These are phyloP conservation scores for Leccinum pallidistipes DNA, from an alignment of 1,284 basidiomycete species.

Conservation along the genomic window DNA sequence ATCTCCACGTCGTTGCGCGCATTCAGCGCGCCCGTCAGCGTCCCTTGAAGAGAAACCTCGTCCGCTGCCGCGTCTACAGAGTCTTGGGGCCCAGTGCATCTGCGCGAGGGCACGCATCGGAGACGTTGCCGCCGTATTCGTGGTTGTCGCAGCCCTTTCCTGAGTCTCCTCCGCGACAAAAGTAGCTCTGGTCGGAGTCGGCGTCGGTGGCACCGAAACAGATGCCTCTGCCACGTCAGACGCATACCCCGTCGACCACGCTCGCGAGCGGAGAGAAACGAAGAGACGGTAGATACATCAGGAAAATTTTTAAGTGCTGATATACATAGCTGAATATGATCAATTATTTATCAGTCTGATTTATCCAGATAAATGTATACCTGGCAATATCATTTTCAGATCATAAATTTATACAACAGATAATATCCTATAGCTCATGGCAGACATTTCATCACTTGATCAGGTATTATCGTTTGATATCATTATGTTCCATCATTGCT, in stretches of 20 bases:
- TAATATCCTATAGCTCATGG: too few species aligned
- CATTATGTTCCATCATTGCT: too few species aligned
- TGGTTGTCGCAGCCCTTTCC: not conserved
- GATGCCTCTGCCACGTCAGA: not conserved
- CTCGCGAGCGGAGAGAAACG: too few species aligned
- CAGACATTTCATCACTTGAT: too few species aligned
- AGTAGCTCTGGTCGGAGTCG: constrained; percentile 13
- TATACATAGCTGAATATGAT: too few species aligned
- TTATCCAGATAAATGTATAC: too few species aligned
- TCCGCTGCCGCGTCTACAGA: constrained; percentile 54
- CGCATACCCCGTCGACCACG: not conserved
- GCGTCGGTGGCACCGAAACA: constrained; percentile 4
- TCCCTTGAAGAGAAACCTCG: constrained; percentile 52
- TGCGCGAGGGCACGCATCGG: constrained; percentile 34
- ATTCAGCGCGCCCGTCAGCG: constrained; percentile 58
- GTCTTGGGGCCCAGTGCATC: constrained; percentile 51
- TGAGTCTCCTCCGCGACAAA: constrained; percentile 9
- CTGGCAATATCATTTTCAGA: too few species aligned
- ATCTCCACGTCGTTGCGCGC: constrained; percentile 64
- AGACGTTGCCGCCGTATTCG: not conserved
- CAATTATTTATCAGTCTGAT: too few species aligned
- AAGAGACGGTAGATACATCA: too few species aligned
- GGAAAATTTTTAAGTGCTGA: too few species aligned
- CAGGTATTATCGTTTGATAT: too few species aligned
- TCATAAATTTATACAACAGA: too few species aligned